Evolutionary conservation across 495 filamentous ascomycete species (phyloP), one percentile per base, ranked within the genome.

Genomic region (Extremus antarcticus): DNA sequence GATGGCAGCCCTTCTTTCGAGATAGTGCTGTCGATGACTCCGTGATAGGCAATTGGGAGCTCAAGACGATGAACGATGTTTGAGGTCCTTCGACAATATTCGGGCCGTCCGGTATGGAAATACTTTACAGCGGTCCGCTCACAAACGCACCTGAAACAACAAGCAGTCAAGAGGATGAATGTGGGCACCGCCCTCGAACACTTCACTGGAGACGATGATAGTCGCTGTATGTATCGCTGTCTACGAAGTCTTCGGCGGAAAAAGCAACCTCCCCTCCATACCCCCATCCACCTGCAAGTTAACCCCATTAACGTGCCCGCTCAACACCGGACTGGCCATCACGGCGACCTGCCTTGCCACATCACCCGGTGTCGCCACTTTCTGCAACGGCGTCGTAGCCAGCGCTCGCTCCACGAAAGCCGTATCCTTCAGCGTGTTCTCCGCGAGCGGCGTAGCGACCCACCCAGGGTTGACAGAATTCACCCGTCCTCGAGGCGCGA

Each of bases 241-340:
- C 17, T n/a, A 45, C 7, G 41, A 8, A 45, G 8, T 45, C 19
- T 45, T 45, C 24, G 58, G 58, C 25, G 49, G 58, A 39, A 56
- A 62, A 15, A 62, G 25, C 50, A 62, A 38, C 29, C 59, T 24
- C 11, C 59, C 59, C 21, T 62, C 59, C 59, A 62, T 62, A 9
- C 59, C 59, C 1, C 59, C 59, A 25, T 62, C 59, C 8, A 62
- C 59, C 59, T 55, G 54, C 11, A 62, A 23, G 25, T 58, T 62
- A 47, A 52, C 24, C 2, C 59, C 59, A 43, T 29, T 58, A 10
- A 58, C 55, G 45, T 58, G 59, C 25, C 59, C 51, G 38, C 55
- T 58, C 46, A 62, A 40, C 13, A 23, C 40, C 50, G 59, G 59
- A 53, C 59, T 62, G 10, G 59, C 59, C 22, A 58, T n/a, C 25